Evolutionary conservation across 2,329 filamentous ascomycete species (phyloP), one percentile per base, ranked within the genome.

Genomic region (Trichothecium roseum): DNA sequence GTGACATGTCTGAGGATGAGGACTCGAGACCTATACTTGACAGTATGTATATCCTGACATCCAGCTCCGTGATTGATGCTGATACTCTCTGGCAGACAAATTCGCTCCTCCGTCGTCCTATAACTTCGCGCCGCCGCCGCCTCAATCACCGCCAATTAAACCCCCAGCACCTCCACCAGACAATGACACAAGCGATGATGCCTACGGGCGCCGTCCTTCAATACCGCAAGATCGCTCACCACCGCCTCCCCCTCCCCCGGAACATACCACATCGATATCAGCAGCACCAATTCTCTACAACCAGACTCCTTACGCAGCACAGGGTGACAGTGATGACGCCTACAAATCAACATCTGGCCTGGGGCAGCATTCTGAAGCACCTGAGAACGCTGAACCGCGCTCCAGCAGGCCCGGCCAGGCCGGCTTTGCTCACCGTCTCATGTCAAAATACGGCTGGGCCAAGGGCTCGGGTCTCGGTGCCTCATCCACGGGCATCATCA

Each of bases 361-460:
- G 57, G 29, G 27, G 4, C 18, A 30, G 18, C 10, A 14, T 15
- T 29, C 35, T 15, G 28, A 35, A 24, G 42, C 51, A 34, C 37
- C 54, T 5, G 51, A 62, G 50, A 55, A 59, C 26, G 50, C 53
- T 10, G 55, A 64, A 13, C 32, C 43, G 26, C 73, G 74, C 27
- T 80, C 79, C 29, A 74, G 65, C 38, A 76, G 79, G 3, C 86
- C 87, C 0, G 85, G 86, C 13, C 84, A 94, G 56, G 74, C 78
- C 44, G 84, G 81, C 35, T 94, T 94, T 56, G 91, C 86, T 1
- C 76, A 87, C 45, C 81, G 87, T 24, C 73, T 96, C 37, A 86
- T 98, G 77, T 74, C 77, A 41, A 96, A 95, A 55, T 91, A 94
- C 60, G 91, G 91, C 37, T 96, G 88, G 84, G 81, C 78, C 26